These are phyloP conservation scores for Saccharomyces hybrid DNA, from an alignment of 1,139 yeast genomes.

Conservation along the genomic window DNA sequence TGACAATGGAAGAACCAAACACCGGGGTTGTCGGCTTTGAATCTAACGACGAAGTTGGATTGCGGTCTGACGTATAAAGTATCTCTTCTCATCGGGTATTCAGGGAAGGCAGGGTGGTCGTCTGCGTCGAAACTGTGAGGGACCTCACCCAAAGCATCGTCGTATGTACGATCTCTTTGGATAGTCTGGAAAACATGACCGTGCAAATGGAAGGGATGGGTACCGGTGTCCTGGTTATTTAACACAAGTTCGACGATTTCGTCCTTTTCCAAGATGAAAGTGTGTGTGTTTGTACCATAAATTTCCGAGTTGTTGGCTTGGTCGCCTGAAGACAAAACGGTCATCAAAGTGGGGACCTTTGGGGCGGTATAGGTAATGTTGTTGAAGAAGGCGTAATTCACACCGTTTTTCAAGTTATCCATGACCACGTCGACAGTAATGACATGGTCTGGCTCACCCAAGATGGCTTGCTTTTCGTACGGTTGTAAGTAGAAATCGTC, in stretches of 20 bases:
- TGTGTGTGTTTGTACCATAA: slow-evolving; percentile 75
- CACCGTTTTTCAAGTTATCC: slow-evolving; percentile 75
- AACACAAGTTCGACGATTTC: slow-evolving; percentile 61
- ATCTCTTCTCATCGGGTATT: slow-evolving; percentile 63
- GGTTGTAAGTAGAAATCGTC: slow-evolving; percentile 68
- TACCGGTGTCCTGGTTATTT: slow-evolving; percentile 67
- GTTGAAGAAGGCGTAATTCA: slow-evolving; percentile 87
- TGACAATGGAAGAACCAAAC: slow-evolving; percentile 94
- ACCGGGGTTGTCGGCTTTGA: slow-evolving; percentile 79
- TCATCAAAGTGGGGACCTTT: slow-evolving; percentile 70
- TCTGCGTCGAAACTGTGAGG: slow-evolving; percentile 44
- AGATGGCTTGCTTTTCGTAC: slow-evolving; percentile 40
- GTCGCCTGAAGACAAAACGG: slow-evolving; percentile 67
- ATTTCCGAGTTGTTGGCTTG: slow-evolving; percentile 46
- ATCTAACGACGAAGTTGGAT: slow-evolving; percentile 63
- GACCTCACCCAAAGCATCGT: slow-evolving; percentile 38
- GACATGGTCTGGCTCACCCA: slow-evolving; percentile 58
- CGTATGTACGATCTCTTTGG: slow-evolving; percentile 46
- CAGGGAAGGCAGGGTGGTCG: slow-evolving; percentile 49
- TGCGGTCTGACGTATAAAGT: slow-evolving; percentile 58
- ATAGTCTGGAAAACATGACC: slow-evolving; percentile 71
- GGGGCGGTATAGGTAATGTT: slow-evolving; percentile 70
- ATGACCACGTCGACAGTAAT: slow-evolving; percentile 61
- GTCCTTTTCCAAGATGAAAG: slow-evolving; percentile 61
- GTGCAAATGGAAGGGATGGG: slow-evolving; percentile 84